These are phyloP conservation scores for Mrakia hoshinonis DNA, from an alignment of 768 basidiomycete species.

Conservation along the genomic window DNA sequence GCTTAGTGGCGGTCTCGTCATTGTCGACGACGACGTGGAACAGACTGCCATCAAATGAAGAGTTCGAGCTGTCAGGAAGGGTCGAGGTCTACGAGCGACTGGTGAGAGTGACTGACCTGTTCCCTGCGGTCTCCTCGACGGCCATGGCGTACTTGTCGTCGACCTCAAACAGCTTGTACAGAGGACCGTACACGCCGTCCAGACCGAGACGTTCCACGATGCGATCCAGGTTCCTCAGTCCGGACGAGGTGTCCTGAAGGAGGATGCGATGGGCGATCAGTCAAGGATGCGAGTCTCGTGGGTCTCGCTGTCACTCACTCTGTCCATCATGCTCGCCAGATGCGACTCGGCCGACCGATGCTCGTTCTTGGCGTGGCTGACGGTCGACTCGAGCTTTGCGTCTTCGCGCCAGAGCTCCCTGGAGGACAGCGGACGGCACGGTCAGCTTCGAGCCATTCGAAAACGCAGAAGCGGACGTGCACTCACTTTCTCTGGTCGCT, in stretches of 20 bases:
- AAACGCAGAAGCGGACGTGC: background rate
- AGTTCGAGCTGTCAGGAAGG: background rate
- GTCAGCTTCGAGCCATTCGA: background rate
- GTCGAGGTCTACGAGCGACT: background rate
- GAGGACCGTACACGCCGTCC: slow-evolving; percentile 80
- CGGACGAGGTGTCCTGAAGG: slow-evolving; percentile 77
- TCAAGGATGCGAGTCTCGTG: too few species aligned
- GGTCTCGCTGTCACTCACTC: slow-evolving; percentile 60
- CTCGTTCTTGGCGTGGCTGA: slow-evolving; percentile 69
- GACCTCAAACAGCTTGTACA: slow-evolving; percentile 88
- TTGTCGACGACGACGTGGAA: slow-evolving; percentile 97
- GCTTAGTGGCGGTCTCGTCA: slow-evolving; percentile 82
- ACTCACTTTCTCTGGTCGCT: slow-evolving; percentile 69
- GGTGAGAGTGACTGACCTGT: slow-evolving; percentile 52
- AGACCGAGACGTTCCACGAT: slow-evolving; percentile 69
- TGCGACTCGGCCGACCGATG: slow-evolving; percentile 67
- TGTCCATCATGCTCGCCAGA: slow-evolving; percentile 90
- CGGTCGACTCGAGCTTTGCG: slow-evolving; percentile 69
- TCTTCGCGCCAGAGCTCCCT: slow-evolving; percentile 89
- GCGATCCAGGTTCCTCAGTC: slow-evolving; percentile 72
- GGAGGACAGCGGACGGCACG: background rate
- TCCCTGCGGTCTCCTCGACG: slow-evolving; percentile 89
- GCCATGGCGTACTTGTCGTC: slow-evolving; percentile 86
- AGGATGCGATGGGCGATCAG: slow-evolving; percentile 7
- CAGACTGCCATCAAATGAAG: slow-evolving; percentile 50